A percentile compares a stretch with the other conserved stretches of the same genome.
These are phyloP conservation scores for Sanguinoderma infundibulare DNA, from an alignment of 1,284 basidiomycete genomes.

Conservation along the genomic window DNA sequence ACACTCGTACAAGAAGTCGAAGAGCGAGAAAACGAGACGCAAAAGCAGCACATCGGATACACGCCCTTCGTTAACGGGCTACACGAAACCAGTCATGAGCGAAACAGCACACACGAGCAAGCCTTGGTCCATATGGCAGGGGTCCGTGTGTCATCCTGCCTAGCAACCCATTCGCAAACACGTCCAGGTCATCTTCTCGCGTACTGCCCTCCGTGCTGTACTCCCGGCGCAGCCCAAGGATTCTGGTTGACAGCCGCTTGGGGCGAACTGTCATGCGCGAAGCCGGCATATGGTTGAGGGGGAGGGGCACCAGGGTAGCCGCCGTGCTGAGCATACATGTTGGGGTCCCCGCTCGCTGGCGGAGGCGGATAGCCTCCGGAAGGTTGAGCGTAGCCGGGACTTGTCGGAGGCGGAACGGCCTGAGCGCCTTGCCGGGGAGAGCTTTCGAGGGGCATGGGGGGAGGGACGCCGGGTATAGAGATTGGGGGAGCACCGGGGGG, in stretches of 20 bases:
- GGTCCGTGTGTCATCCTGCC: slow-evolving; percentile 28
- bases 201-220: slow-evolving; percentile 34
- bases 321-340: slow-evolving; percentile 34
- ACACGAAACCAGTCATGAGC: slow-evolving; percentile 9
- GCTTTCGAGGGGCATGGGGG: slow-evolving; percentile 27
- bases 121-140: slow-evolving; percentile 27
- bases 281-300: slow-evolving; percentile 29
- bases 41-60: slow-evolving; percentile 9
- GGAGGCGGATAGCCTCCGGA: slow-evolving; percentile 27
- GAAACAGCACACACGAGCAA: slow-evolving; percentile 20
- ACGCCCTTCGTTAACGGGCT: slow-evolving; percentile 12
- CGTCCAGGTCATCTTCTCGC: slow-evolving; percentile 27
- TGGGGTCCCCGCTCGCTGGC: slow-evolving; percentile 22
- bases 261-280: slow-evolving; percentile 26
- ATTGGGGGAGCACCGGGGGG: slow-evolving; percentile 27
- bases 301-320: slow-evolving; percentile 34
- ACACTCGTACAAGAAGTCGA: slow-evolving; percentile 21
- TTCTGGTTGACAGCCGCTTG: slow-evolving; percentile 21
- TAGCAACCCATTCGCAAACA: slow-evolving; percentile 7
- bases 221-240: slow-evolving; percentile 30
- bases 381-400: slow-evolving; percentile 37
- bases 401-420: slow-evolving; percentile 31
- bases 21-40: slow-evolving; percentile 5
- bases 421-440: slow-evolving; percentile 32
- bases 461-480: slow-evolving; percentile 23